Evolutionary conservation across 2,329 filamentous ascomycete species (phyloP).

Genomic region (Lachnellula occidentalis): DNA sequence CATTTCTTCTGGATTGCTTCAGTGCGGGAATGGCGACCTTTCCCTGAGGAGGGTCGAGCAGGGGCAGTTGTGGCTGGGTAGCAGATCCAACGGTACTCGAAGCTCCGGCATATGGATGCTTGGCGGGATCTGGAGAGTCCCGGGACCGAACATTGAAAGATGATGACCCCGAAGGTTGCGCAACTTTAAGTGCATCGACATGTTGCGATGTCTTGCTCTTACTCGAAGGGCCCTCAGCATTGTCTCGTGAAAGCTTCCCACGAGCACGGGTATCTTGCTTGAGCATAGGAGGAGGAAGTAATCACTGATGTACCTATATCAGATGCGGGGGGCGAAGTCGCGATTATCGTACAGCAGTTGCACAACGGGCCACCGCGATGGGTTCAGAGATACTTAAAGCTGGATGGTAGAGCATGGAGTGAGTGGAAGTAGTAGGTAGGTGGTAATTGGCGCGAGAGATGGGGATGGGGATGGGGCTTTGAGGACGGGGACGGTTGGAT

Average conservation of each 20-base stretch:
- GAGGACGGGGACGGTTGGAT: no score
- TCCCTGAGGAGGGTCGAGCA: slow-evolving; percentile 7
- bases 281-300: not conserved
- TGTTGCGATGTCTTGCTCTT: not conserved
- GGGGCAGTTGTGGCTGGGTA: not conserved
- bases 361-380: not conserved
- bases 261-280: not conserved
- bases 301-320: not conserved
- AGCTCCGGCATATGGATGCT: not conserved
- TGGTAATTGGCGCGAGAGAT: no score
- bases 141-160: not conserved
- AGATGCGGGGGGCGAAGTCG: not conserved
- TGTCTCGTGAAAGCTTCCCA: slow-evolving; percentile 1
- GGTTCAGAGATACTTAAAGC: no score
- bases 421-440: no score
- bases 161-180: not conserved
- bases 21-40: slow-evolving; percentile 25
- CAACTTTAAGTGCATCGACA: not conserved
- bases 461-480: no score
- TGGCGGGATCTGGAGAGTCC: not conserved
- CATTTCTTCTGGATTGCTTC: slow-evolving; percentile 2
- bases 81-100: not conserved
- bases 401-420: no score
- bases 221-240: not conserved
- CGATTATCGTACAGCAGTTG: not conserved